These are phyloP conservation scores for Tricholoma hemisulphureum DNA, from an alignment of 768 basidiomycete genomes.

Conservation along the genomic window DNA sequence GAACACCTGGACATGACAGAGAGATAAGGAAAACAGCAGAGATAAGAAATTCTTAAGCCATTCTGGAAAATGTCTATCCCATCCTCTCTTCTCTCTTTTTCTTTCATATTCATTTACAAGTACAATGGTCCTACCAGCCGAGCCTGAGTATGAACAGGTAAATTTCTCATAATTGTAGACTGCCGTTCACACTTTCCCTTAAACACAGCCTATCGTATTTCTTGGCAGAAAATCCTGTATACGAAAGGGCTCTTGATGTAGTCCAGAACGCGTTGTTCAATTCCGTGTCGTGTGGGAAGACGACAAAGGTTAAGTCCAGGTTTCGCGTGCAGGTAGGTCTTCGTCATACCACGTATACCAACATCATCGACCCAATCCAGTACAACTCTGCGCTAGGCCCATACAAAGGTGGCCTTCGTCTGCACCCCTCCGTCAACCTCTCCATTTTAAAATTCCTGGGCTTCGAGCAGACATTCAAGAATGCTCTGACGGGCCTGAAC, in stretches of 20 bases:
- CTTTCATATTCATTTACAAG: neutral
- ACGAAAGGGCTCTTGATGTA: conserved; percentile 65
- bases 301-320: conserved; percentile 60
- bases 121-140: conserved; percentile 45
- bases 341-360: neutral
- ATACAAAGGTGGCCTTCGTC: conserved; percentile 76
- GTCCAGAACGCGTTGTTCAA: conserved; percentile 56
- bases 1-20: too few relatives aligned
- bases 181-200: conserved; percentile 29
- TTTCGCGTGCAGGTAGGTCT: conserved; percentile 65
- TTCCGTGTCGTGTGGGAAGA: conserved; percentile 82
- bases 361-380: conserved; percentile 26
- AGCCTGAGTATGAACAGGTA: conserved; percentile 72
- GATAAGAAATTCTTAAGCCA: too few relatives aligned
- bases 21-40: too few relatives aligned
- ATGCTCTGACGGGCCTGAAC: conserved; percentile 71
- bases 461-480: conserved; percentile 81
- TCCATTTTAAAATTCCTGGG: conserved; percentile 84
- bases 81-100: neutral
- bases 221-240: conserved; percentile 63
- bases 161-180: neutral
- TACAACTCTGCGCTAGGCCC: conserved; percentile 79
- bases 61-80: too few relatives aligned
- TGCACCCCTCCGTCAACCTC: conserved; percentile 78
- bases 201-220: conserved; percentile 60